Evolutionary conservation across 2,329 filamentous ascomycete species (phyloP), one percentile per base, ranked within the genome.

Genomic region (Penicillium rolfsii): DNA sequence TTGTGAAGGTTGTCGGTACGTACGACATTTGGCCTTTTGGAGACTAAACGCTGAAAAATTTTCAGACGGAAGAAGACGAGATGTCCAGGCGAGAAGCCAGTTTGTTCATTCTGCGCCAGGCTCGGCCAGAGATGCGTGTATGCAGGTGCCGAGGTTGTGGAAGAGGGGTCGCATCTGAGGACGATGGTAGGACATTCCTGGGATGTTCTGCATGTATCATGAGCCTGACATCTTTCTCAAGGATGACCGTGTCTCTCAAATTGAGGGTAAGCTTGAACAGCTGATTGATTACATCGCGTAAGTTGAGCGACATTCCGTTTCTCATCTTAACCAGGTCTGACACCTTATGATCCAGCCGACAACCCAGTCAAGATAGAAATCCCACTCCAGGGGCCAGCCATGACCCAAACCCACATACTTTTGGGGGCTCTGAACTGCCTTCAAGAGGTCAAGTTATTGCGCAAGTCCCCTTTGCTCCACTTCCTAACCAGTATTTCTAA

Each of bases 1-100:
- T 28, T 75, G 73, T 52, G 71, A 73, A 55, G 67, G 70, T 40
- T 75, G 73, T 61, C 72, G 73, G 73, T 74, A 62, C 62, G 70
- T 38, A 52, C 28, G n/a, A 30, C 26, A 35, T 5, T 28, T 28
- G 16, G 28, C 19, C 33, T 16, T 5, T 12, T 38, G 4, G 30
- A 2, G 26, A 22, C 9, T 35, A 38, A 33, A 6, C 28, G 33
- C 28, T 56, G 22, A 53, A 52, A 30, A 24, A 58, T 3, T 2
- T 19, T 0, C 14, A 74, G 73, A 6, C 70, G 73, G 26, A 76
- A 76, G 54, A 76, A 76, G 58, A 69, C 71, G 26, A 66, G 68
- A 52, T 76, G 73, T 52, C 70, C 73, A 0, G 73, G 72, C 7
- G 71, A 76, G 52, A 70, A 71, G 48, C 74, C 74, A 4, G 65